These are phyloP conservation scores for Carpinus fangiana DNA, from an alignment of 306 rosid genomes.

Conservation along the genomic window DNA sequence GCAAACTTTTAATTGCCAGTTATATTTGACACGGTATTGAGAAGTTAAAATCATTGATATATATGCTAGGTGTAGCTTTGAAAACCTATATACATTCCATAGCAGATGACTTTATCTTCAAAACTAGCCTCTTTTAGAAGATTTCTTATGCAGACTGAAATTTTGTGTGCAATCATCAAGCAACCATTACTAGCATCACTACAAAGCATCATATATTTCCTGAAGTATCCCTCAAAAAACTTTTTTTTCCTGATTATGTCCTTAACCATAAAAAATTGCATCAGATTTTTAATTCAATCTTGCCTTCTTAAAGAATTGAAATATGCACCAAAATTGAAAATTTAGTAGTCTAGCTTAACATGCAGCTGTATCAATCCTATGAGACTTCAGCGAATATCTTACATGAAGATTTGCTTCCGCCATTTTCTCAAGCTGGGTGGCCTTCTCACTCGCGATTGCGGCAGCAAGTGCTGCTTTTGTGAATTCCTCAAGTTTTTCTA, in stretches of 20 bases:
- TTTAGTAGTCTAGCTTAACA: slow-evolving; percentile 14
- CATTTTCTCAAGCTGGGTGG: slow-evolving; percentile 85
- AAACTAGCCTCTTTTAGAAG: slow-evolving; percentile 1
- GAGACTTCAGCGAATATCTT: slow-evolving; percentile 41
- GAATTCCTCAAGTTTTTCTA: slow-evolving; percentile 57
- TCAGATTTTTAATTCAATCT: slow-evolving; percentile 18
- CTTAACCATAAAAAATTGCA: slow-evolving; percentile 8
- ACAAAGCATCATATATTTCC: not conserved
- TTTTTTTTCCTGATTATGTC: not conserved
- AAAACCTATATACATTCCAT: not conserved
- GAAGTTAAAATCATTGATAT: not conserved
- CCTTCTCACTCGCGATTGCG: slow-evolving; percentile 82
- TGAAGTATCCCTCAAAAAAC: not conserved
- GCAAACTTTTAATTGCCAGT: slow-evolving; percentile 21
- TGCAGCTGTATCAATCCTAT: slow-evolving; percentile 19
- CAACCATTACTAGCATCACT: not conserved
- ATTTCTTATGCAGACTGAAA: not conserved
- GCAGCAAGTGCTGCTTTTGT: slow-evolving; percentile 85
- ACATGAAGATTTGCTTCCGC: slow-evolving; percentile 88
- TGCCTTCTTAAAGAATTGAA: slow-evolving; percentile 14
- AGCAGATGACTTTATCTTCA: not conserved
- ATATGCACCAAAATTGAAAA: not conserved
- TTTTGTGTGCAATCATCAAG: not conserved
- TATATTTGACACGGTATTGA: slow-evolving; percentile 12
- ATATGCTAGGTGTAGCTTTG: not conserved